Evolutionary conservation across 768 basidiomycete species (phyloP).

Genomic region (Mycena venus): DNA sequence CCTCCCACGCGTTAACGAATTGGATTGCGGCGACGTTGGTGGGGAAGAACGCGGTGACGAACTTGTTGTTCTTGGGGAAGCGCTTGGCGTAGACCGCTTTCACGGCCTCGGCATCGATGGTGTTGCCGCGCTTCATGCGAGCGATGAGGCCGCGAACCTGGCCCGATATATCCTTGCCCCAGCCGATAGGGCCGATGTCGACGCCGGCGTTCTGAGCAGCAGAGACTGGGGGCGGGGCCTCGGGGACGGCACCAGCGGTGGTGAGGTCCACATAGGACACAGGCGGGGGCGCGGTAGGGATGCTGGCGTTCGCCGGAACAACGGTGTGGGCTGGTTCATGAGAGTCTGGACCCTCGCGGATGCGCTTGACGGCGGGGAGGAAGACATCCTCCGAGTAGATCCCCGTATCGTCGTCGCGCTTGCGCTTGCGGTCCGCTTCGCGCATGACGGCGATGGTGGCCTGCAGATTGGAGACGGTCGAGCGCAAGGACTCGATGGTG

Average conservation of each 20-base stretch:
- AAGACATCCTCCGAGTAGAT: background rate
- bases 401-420: background rate
- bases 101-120: conserved; percentile 6
- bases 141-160: conserved; percentile 4
- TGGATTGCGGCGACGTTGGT: conserved; percentile 12
- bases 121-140: background rate
- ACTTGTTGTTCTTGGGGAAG: conserved; percentile 4
- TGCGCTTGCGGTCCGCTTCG: background rate
- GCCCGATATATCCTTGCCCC: conserved; percentile 15
- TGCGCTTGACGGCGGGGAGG: background rate
- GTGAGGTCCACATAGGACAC: background rate
- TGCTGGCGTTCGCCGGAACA: background rate
- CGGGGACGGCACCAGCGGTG: background rate
- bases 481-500: background rate
- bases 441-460: background rate
- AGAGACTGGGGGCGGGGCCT: background rate
- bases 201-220: background rate
- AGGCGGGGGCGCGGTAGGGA: background rate
- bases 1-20: conserved; percentile 8
- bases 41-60: conserved; percentile 11
- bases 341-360: background rate
- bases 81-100: background rate
- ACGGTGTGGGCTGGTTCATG: background rate
- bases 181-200: background rate
- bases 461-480: background rate